Evolutionary conservation across 1,284 basidiomycete genomes (phyloP).

Genomic region (Gymnopus androsaceus): DNA sequence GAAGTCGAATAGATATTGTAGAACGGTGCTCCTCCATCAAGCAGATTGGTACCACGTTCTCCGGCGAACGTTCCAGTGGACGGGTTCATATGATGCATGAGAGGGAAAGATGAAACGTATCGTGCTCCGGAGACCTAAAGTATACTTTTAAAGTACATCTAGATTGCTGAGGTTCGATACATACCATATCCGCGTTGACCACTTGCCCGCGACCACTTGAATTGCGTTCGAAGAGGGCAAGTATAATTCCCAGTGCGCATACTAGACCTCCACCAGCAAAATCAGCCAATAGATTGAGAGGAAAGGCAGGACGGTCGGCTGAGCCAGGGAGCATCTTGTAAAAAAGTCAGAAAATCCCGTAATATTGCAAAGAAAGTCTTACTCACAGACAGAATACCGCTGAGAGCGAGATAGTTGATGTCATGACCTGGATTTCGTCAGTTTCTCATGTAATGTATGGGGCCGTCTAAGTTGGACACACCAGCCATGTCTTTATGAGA

Average conservation of each 20-base stretch:
- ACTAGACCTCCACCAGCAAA: slow-evolving; percentile 82
- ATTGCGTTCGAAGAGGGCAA: slow-evolving; percentile 71
- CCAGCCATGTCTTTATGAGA: slow-evolving; percentile 71
- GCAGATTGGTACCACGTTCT: slow-evolving; percentile 60
- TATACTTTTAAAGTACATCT: slow-evolving; percentile 1
- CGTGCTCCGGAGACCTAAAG: slow-evolving; percentile 75
- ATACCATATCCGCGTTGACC: slow-evolving; percentile 80
- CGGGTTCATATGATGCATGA: slow-evolving; percentile 49
- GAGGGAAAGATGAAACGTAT: slow-evolving; percentile 73
- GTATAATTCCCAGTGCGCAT: slow-evolving; percentile 73
- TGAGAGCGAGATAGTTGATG: slow-evolving; percentile 84
- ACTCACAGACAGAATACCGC: slow-evolving; percentile 73
- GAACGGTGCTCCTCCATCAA: slow-evolving; percentile 82
- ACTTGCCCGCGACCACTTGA: slow-evolving; percentile 72
- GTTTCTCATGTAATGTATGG: background rate
- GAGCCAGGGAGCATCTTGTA: slow-evolving; percentile 69
- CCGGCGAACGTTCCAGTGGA: slow-evolving; percentile 41
- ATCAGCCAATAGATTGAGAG: slow-evolving; percentile 77
- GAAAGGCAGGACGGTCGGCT: slow-evolving; percentile 66
- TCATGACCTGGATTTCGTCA: slow-evolving; percentile 62
- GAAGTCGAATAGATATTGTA: slow-evolving; percentile 76
- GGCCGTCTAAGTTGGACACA: slow-evolving; percentile 28
- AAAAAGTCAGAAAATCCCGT: background rate
- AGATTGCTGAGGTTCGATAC: slow-evolving; percentile 11
- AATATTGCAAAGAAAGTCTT: background rate